Base-by-base conservation (phyloP, 2,329 filamentous ascomycete genomes). In the Paradendryphiella salina region DNA sequence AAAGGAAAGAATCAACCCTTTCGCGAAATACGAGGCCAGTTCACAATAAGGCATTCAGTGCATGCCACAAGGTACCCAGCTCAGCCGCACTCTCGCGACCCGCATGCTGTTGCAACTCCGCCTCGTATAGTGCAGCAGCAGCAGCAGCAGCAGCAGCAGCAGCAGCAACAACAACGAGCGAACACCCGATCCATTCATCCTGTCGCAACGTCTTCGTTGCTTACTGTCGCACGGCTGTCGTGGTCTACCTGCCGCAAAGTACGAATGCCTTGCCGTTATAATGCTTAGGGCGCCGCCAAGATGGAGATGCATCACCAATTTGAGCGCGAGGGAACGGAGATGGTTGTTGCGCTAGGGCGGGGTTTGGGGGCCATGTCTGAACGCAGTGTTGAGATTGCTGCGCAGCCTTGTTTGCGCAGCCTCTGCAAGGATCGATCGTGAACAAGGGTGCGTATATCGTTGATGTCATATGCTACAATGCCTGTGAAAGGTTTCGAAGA, bases 221-320 rank as follows among this genome's bases (percentile, higher is more conserved):
- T 55, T 51, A 57, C 52, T 23, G 52, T 52, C 37, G 45, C 35
- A 55, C 52, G n/a, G 5, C 8, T 35, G 18, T 17, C 34, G 34
- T 26, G 11, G 14, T 15, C 32, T n/a, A 20, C 42, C 5, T 31
- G 32, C 31, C 13, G 35, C 39, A 42, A 15, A 15, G 31, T 15
- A 17, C 18, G 14, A 43, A 37, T 36, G 36, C 38, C 32, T 21
- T 49, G 33, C 33, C 11, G 21, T 14, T 35, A 46, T 45, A 50
- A 41, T 39, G 37, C 37, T 50, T 21, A 37, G 38, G 46, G 50
- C 15, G 32, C 40, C 28, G 41, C 34, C 26, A 40, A 50, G 37
- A 14, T 18, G 23, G 10, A 5, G 15, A 35, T 17, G 23, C 26
- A 17, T 46, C 42, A 46, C 33, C 36, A 26, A 13, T 47, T 23